Base-by-base conservation (phyloP, 2,329 filamentous ascomycete species). In the Cytospora piceicola region DNA sequence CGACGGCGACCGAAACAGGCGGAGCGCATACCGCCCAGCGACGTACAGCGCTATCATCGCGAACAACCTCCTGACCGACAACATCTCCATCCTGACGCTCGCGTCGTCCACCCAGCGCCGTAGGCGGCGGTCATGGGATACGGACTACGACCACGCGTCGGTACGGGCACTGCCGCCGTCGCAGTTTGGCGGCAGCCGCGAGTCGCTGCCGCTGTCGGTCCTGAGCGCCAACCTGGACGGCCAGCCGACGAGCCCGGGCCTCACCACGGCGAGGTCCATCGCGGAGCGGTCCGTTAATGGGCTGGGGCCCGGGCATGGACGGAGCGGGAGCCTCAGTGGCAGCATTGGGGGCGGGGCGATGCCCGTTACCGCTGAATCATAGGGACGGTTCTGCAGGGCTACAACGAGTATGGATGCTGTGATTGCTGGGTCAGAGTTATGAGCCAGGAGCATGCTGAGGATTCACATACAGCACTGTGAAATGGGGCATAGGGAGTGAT, bases 101-200 rank as follows among this genome's bases (percentile, higher is more conserved):
- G 92, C 92, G 2, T 94, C 91, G 4, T 94, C 91, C 0, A 92
- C 90, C 69, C 93, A 94, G 78, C 87, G 90, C 46, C 85, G 89
- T 32, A 88, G 92, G 42, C 86, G 92, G 58, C 86, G 91, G 67
- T 94, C 91, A 34, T 88, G 94, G 77, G 92, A 95, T 75, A 95
- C 92, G 0, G 91, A 95, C 74, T 67, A 61, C 32, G 66, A 67
- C 42, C 66, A 67, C 15, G 92, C 92, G 6, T 94, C 91, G 0
- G 91, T 95, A 49, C 90, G 92, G 53, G 92, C 92, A 2, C 80
- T 96, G n/a, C 90, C 92, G 1, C 92, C 92, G 0, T 94, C 91
- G 0, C 82, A 94, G 5, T 95, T 91, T 83, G 92, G 92, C 54
- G 91, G 91, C 53, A 93, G 90, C 72, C 88, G 91, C 67, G 92